A percentile compares a stretch with the other conserved stretches of the same genome.
phyloP scores from a whole-genome alignment of 2,329 filamentous ascomycete genomes.

The Huntiella savannae region DNA sequence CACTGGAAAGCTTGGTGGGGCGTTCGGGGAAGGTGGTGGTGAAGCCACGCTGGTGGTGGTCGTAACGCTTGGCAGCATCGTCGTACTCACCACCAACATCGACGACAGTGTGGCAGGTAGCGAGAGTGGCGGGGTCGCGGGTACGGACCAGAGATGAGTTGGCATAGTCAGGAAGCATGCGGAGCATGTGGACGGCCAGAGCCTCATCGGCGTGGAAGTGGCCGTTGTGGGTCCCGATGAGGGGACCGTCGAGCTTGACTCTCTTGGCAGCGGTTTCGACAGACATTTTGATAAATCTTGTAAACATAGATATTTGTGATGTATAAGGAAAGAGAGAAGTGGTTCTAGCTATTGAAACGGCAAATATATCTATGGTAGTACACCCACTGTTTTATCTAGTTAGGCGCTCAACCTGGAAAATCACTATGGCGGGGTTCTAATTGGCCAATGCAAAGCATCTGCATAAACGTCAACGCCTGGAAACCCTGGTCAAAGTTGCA shows the following conservation, averaged over 20 bases:
- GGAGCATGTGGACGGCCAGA: slow-evolving; percentile 88
- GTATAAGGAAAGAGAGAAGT: not conserved
- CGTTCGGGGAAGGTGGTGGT: slow-evolving; percentile 65
- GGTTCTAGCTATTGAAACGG: not conserved
- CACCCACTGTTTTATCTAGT: no score
- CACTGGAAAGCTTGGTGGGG: slow-evolving; percentile 76
- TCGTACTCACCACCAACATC: slow-evolving; percentile 97
- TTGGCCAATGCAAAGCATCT: not conserved
- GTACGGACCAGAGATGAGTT: slow-evolving; percentile 63
- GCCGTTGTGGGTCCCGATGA: slow-evolving; percentile 87
- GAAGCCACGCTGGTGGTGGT: slow-evolving; percentile 95
- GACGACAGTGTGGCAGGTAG: slow-evolving; percentile 80
- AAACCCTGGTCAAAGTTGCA: no score
- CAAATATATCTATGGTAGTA: not conserved
- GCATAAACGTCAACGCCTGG: no score
- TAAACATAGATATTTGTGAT: slow-evolving; percentile 18
- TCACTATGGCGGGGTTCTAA: no score
- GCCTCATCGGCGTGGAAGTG: slow-evolving; percentile 99
- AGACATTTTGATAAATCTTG: slow-evolving; percentile 29
- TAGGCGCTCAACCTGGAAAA: no score
- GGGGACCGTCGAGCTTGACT: slow-evolving; percentile 46
- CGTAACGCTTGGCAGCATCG: slow-evolving; percentile 55
- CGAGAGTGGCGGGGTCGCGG: slow-evolving; percentile 60
- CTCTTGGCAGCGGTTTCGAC: slow-evolving; percentile 59
- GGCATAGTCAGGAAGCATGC: slow-evolving; percentile 64